Base-by-base conservation (phyloP, 129 eudicot genomes). In the Escallonia herrerae region DNA sequence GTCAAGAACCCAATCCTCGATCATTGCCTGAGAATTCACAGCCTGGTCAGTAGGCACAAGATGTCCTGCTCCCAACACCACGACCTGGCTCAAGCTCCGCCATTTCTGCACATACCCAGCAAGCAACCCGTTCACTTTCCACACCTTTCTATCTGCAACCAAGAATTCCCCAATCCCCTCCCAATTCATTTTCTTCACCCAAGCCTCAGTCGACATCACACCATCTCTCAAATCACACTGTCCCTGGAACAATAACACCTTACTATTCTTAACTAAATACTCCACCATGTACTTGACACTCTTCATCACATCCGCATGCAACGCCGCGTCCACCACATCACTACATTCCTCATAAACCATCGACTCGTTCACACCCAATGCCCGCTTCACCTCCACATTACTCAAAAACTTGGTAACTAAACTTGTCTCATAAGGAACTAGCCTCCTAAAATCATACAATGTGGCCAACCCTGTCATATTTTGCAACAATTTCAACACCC, bases 81-180 rank as follows among this genome's bases (percentile, higher is more conserved):
- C 86, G 43, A 66, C 90, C 51, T 91, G 84, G 8, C 84, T 91
- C 73, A 91, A 81, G 60, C 78, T 79, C 62, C 51, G 83, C 76
- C 78, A 84, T 71, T 72, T 87, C 72, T 87, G 97, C 76, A 91
- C 97, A 81, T 88, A 85, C 11, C 99, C 99, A 4, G 90, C 99
- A 50, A 89, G 58, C 47, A 63, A 60, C 63, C 60, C 86, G 15
- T 83, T 76, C 79, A 86, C 93, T 40, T 65, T 71, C 99, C 99
- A 93, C 15, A 93, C 85, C 42, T 76, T 73, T 73, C 84, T 82
- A 47, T 93, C 91, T 0, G 84, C 86, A 38, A 73, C 80, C 78
- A 83, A n/a, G 59, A 89, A 93, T 84, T 72, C 61, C 5, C 8
- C 46, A 14, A 83, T 52, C 55, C 83, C 95, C 2, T 86, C 90